Evolutionary conservation across 139 green algal genomes (phyloP).

Genomic region (Chlorella sp.): DNA sequence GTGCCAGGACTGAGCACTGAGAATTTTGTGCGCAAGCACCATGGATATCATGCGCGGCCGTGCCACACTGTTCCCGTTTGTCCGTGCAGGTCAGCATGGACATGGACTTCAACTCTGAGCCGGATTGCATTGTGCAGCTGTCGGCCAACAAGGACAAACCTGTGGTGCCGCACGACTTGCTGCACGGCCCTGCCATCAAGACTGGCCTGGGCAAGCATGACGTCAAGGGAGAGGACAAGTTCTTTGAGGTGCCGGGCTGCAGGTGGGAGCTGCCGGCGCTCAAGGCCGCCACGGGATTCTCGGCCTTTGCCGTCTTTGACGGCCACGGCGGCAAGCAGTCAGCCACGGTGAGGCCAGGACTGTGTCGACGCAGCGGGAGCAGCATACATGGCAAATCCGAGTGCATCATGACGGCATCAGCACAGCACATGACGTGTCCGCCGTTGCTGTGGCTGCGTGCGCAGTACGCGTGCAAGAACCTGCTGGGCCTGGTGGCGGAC

Average conservation of each 20-base stretch:
- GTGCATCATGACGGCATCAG: too few species aligned
- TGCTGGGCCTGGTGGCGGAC: constrained; percentile 27
- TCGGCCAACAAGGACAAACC: not conserved
- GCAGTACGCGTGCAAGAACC: constrained; percentile 28
- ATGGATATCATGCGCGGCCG: not conserved
- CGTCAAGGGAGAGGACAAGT: constrained; percentile 43
- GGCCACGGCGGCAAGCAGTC: constrained; percentile 40
- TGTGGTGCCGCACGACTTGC: constrained; percentile 10
- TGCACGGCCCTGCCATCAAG: constrained; percentile 18
- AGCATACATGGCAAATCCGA: not conserved
- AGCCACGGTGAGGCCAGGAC: constrained; percentile 8
- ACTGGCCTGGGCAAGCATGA: constrained; percentile 21
- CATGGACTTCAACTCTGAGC: constrained; percentile 12
- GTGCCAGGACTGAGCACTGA: not conserved
- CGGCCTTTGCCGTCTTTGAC: constrained; percentile 52
- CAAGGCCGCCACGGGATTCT: constrained; percentile 20
- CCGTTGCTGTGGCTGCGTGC: not conserved
- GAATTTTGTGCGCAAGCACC: not conserved
- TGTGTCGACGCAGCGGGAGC: not conserved
- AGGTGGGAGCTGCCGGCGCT: constrained; percentile 18
- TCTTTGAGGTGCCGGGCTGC: constrained; percentile 19
- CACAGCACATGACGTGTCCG: not conserved
- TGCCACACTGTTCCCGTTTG: not conserved
- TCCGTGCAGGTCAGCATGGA: constrained; percentile 14
- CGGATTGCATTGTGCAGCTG: not conserved